Base-by-base conservation (phyloP, 2,329 filamentous ascomycete species). In the Phaeosphaeriaceae sp. region DNA sequence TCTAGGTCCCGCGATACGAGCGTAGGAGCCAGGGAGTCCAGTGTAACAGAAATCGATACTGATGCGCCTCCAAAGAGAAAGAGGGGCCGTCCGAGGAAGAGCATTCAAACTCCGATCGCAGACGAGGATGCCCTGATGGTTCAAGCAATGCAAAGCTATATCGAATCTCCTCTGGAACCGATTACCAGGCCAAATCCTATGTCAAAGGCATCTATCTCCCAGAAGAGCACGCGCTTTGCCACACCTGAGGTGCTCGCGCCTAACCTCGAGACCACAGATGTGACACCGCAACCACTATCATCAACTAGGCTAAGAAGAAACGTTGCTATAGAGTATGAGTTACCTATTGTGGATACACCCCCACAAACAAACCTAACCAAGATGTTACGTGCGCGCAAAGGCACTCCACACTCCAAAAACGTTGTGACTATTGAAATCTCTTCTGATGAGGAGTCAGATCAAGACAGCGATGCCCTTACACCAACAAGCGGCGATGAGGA, bases 71-170 rank as follows among this genome's bases (percentile, higher is more conserved):
- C 66, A 0, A 71, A 71, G 62, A 66, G 62, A 47, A 55, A 54
- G 28, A 61, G 64, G 41, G 70, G 70, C 11, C 66, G 70, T 7
- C 69, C 70, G 4, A 58, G 66, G 50, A 74, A 72, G 58, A 67
- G 51, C 46, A 44, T 61, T 2, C 62, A 65, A 51, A 54, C 54
- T 38, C 42, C 56, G 29, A 33, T 44, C 5, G 59, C 62, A 23
- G 54, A 63, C 16, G 57, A 65, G 4, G 54, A 58, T 21, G 54
- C 50, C 6, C 21, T 50, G 26, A 50, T 51, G 4, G 48, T 43
- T 4, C 43, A 56, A 23, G 32, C 42, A 20, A 39, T 32, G 4
- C 35, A 47, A 6, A 28, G 34, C 2, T 23, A 43, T 3, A 37
- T 32, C 15, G 33, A 17, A 3, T 26, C 35, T 8, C 37, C 35